Base-by-base conservation (phyloP, 2,329 filamentous ascomycete genomes). In the Colletotrichum orchidophilum region DNA sequence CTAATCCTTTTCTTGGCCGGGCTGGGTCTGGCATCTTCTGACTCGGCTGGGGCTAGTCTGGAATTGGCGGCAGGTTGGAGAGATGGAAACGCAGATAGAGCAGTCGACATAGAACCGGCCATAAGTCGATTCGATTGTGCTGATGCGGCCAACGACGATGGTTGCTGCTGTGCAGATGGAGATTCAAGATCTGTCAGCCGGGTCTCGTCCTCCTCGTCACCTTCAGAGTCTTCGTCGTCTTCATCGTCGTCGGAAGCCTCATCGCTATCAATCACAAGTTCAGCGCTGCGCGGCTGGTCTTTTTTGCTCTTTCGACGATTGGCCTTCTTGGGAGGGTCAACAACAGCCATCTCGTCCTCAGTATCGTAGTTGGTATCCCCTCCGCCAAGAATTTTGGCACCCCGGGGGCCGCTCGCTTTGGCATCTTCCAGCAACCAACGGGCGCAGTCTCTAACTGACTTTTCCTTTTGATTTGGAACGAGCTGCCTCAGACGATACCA, bases 401-500 rank as follows among this genome's bases (percentile, higher is more conserved):
- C 60, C 24, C 46, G 35, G 27, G 58, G 54, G 27, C 5, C 13
- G 26, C 65, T 70, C 3, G 83, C 74, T 35, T 77, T 75, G 55
- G 79, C 78, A 5, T 75, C 76, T 2, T 81, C 77, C 1, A 83
- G 53, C 2, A 85, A 74, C 63, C 79, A 78, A 35, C 79, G 78
- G 3, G 82, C 79, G 63, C 78, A 79, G 21, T 84, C 79, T 39
- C 78, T 77, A 5, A 81, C 78, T 1, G 76, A 75, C 74, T 78
- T 79, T 6, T 72, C 60, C 21, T 81, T 75, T 69, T 76, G 77
- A 5, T 73, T 75, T 0, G 81, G 81, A 1, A 83, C 78, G 1
- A 71, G 76, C 54, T 79, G 77, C 69, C 78, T 81, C 55, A 84
- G 72, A 4, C 83, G 81, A 59, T 77, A 77, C 83, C 83, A 85